phyloP scores from a whole-genome alignment of 2,329 filamentous ascomycete species.

The Cytospora leucostoma region DNA sequence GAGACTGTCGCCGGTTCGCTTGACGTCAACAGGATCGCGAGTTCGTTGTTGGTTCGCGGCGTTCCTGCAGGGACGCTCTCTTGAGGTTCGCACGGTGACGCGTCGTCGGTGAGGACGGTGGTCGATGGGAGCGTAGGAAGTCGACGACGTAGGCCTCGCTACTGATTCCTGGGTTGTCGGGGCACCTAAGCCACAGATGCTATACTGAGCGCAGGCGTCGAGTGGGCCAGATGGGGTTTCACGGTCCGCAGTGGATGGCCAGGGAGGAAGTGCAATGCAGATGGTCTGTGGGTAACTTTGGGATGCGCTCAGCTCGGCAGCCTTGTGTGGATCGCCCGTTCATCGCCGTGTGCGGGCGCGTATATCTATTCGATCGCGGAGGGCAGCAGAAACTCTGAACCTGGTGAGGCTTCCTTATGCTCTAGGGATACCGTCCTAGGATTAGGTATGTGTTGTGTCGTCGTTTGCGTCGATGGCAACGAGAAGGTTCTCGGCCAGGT shows the following conservation, averaged over 20 bases:
- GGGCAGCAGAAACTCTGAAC: background rate
- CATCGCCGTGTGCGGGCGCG: constrained; percentile 14
- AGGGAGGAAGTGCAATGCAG: constrained; percentile 18
- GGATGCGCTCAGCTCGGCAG: constrained; percentile 13
- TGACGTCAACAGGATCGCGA: constrained; percentile 18
- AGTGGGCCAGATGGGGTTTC: constrained; percentile 17
- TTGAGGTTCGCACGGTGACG: constrained; percentile 3
- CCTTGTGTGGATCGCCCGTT: constrained; percentile 17
- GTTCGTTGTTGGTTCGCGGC: background rate
- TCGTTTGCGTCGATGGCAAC: background rate
- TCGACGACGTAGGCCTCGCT: background rate
- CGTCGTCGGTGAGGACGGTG: background rate
- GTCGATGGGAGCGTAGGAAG: constrained; percentile 9
- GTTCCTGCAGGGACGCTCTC: background rate
- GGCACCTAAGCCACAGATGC: constrained; percentile 19
- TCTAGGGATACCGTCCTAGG: background rate
- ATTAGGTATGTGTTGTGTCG: constrained; percentile 7
- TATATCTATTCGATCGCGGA: constrained; percentile 5
- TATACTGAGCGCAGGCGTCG: constrained; percentile 17
- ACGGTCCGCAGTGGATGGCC: constrained; percentile 11
- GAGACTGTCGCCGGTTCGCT: background rate
- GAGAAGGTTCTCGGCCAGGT: no score
- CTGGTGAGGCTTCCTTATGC: constrained; percentile 5
- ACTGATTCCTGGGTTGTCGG: constrained; percentile 1
- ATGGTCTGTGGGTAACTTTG: constrained; percentile 14